Evolutionary conservation across 2,329 filamentous ascomycete genomes (phyloP), one percentile per base, ranked within the genome.

Genomic region (Tolypocladium ophioglossoides): DNA sequence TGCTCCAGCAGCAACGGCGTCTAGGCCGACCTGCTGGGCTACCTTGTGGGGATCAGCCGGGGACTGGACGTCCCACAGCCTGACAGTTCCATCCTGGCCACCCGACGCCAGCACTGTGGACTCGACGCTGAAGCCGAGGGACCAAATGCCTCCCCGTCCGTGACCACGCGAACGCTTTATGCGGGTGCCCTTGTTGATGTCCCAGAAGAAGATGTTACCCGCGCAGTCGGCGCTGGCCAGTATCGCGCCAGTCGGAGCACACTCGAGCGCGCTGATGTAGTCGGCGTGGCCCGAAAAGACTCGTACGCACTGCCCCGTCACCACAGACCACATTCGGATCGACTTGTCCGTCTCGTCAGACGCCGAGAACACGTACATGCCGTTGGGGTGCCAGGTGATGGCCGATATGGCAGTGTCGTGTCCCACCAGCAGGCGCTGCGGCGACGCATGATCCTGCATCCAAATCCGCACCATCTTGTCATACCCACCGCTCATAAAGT

Each of bases 271-370:
- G 16, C 87, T 95, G 66, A 97, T 85, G 64, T 90, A 89, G 51
- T 94, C 90, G 0, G 84, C 87, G 66, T 99, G 94, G 1, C 94
- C 94, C 0, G 89, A 91, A 66, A 97, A 96, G 64, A 97, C 83
- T 30, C 94, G 87, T 6, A 96, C 89, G 38, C 91, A 90, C 57
- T 86, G 85, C 32, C 94, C 94, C 10, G 87, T 92, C 12, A 84
- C 80, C n/a, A 96, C 82, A 11, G 91, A 86, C 94, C 94, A 99
- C 92, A 99, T 97, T 34, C 94, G 86, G 37, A 97, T 89, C 0
- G 91, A 94, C 69, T 92, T 92, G 70, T 99, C 83, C 8, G 78
- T 81, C 65, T 85, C 91, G 60, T 88, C 88, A 14, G 90, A 95
- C 4, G 88, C 91, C 0, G 94, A 96, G 70, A 99, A 96, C 47